Evolutionary conservation across 1,284 basidiomycete species (phyloP).

Genomic region (Moesziomyces sp.): DNA sequence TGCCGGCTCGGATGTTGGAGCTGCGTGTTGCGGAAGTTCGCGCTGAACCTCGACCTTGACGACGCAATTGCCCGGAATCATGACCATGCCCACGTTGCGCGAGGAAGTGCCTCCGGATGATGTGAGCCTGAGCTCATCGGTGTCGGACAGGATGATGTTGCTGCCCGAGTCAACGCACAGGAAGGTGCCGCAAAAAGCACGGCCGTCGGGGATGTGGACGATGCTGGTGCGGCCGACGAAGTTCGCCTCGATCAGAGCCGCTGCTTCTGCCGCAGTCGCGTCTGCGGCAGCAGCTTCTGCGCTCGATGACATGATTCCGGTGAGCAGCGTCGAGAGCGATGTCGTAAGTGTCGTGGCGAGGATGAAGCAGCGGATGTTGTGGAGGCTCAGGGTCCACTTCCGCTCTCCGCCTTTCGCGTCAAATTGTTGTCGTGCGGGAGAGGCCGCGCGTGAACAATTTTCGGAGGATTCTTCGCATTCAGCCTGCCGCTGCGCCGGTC

Average conservation of each 20-base stretch:
- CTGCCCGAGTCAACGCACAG: slow-evolving; percentile 51
- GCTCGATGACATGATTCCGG: background rate
- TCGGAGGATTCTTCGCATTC: no score
- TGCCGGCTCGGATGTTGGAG: background rate
- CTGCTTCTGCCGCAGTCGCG: slow-evolving; percentile 1
- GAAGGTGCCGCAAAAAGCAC: slow-evolving; percentile 55
- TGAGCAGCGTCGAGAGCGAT: no score
- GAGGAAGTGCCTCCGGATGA: slow-evolving; percentile 11
- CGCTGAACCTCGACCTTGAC: slow-evolving; percentile 44
- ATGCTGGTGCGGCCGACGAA: slow-evolving; percentile 46
- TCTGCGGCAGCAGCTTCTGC: background rate
- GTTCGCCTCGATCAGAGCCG: slow-evolving; percentile 16
- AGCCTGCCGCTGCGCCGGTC: background rate
- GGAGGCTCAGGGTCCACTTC: no score
- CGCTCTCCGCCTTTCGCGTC: no score
- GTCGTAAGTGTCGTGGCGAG: no score
- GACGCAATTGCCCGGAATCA: slow-evolving; percentile 51
- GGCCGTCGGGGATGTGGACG: slow-evolving; percentile 56
- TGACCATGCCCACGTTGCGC: slow-evolving; percentile 59
- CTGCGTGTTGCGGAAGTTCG: background rate
- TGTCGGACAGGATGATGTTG: slow-evolving; percentile 53
- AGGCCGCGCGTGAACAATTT: no score
- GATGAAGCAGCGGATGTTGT: no score
- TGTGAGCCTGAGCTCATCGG: slow-evolving; percentile 33
- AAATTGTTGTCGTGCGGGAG: no score